phyloP scores from a whole-genome alignment of 2,329 filamentous ascomycete genomes.

The Cercospora nicotianae region DNA sequence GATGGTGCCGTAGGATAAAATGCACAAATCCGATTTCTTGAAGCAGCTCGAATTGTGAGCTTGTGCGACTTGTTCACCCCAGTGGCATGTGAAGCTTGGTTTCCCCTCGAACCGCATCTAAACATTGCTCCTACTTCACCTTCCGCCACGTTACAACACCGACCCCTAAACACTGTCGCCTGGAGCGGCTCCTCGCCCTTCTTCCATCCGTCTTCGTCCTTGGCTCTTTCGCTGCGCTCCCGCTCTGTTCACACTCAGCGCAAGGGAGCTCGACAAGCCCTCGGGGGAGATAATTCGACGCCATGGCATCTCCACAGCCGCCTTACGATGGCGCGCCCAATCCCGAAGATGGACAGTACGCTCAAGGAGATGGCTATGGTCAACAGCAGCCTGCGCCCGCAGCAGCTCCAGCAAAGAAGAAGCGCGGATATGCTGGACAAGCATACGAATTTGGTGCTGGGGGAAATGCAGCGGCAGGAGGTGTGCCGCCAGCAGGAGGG shows the following conservation, averaged over 20 bases:
- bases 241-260: background rate
- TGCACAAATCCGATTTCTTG: background rate
- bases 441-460: constrained; percentile 91
- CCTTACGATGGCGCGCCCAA: constrained; percentile 22
- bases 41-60: background rate
- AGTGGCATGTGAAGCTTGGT: constrained; percentile 10
- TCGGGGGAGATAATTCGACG: background rate
- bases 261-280: background rate
- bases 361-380: constrained; percentile 30
- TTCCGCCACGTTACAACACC: constrained; percentile 10
- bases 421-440: constrained; percentile 89
- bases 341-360: constrained; percentile 23
- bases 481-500: constrained; percentile 45
- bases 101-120: constrained; percentile 11
- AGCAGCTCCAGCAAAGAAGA: constrained; percentile 65
- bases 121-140: constrained; percentile 10
- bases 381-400: constrained; percentile 26
- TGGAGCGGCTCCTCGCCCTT: constrained; percentile 1
- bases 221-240: background rate
- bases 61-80: background rate
- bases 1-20: background rate
- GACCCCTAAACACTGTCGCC: constrained; percentile 8
- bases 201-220: background rate
- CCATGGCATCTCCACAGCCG: constrained; percentile 25
- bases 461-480: constrained; percentile 63